Evolutionary conservation across 345 rosid genomes (phyloP).

Genomic region (Arabis hirsuta): DNA sequence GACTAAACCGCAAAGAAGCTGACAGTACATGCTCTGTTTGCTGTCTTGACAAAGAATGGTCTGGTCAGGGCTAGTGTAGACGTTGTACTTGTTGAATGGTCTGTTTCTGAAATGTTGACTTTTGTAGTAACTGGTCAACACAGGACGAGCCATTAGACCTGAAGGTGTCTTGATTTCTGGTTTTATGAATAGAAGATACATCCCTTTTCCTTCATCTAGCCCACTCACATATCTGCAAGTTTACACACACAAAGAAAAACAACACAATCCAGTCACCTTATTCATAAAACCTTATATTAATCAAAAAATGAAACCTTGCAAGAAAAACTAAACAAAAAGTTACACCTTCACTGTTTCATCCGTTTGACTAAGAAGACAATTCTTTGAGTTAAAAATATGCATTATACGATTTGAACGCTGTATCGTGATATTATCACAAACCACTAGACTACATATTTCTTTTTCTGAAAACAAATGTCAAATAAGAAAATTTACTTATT

Average conservation of each 20-base stretch:
- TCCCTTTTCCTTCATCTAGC: slow-evolving; percentile 89
- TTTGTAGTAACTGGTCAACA: slow-evolving; percentile 91
- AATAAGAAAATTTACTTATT: too few species aligned
- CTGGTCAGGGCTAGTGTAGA: slow-evolving; percentile 90
- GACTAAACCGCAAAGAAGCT: slow-evolving; percentile 79
- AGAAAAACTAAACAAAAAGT: too few species aligned
- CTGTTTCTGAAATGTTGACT: slow-evolving; percentile 79
- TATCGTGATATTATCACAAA: too few species aligned
- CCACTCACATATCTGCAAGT: slow-evolving; percentile 72
- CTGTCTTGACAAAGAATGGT: slow-evolving; percentile 84
- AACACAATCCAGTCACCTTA: not conserved
- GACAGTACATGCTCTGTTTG: slow-evolving; percentile 97
- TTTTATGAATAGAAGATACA: slow-evolving; percentile 83
- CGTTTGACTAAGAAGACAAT: not conserved
- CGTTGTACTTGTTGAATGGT: slow-evolving; percentile 76
- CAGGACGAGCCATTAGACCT: slow-evolving; percentile 91
- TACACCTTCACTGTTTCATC: slow-evolving; percentile 47
- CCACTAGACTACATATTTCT: too few species aligned
- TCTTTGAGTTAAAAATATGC: too few species aligned
- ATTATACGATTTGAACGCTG: too few species aligned
- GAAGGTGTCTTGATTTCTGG: slow-evolving; percentile 86
- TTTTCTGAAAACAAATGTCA: too few species aligned
- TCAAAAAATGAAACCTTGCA: too few species aligned
- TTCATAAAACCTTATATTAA: too few species aligned
- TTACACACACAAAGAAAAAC: not conserved